Base-by-base conservation (phyloP, 768 basidiomycete species). In the Candolleomyces aberdarensis region DNA sequence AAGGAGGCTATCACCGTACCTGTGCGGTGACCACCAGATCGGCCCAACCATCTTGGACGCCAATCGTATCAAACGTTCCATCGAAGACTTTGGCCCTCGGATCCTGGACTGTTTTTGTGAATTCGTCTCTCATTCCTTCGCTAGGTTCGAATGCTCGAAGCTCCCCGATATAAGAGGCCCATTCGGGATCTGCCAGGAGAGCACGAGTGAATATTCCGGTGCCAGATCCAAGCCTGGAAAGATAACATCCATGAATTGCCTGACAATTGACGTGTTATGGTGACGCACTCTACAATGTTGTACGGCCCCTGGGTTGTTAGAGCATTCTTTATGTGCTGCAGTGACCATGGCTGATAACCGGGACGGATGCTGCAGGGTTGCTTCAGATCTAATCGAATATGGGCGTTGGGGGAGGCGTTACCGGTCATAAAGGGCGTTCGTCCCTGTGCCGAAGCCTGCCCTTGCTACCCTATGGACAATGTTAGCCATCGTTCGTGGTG, bases 171-270 rank as follows among this genome's bases (percentile, higher is more conserved):
- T 69, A 70, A 47, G 72, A 68, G 17, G 81, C 66, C 83, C 83
- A 87, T 43, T 78, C 80, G 17, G 79, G 77, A 70, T 91, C 82
- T 6, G 83, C 81, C 44, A 96, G 76, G 22, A 96, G 72, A 3
- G 92, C 88, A 10, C 92, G 85, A 11, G 94, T 92, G 72, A 95
- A 96, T 58, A 97, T 86, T 14, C 94, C 94, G 1, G 93, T 95
- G 26, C 94, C 94, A 5, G 89, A 76, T 11, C 93, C 94, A 36
- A 92, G 82, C 69, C 91, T 94, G 64, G 58, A n/a, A n/a, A 22
- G 22, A 14, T 14, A 56, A 5, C 39, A 36, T 11, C 22, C 43
- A 59, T 40, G 49, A 64, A 58, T n/a, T 39, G 19, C n/a, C 31
- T 49, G n/a, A 55, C 29, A 3, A 26, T 20, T 48, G 29, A 22